phyloP scores from a whole-genome alignment of 306 rosid species.

The Fragaria nilgerrensis region DNA sequence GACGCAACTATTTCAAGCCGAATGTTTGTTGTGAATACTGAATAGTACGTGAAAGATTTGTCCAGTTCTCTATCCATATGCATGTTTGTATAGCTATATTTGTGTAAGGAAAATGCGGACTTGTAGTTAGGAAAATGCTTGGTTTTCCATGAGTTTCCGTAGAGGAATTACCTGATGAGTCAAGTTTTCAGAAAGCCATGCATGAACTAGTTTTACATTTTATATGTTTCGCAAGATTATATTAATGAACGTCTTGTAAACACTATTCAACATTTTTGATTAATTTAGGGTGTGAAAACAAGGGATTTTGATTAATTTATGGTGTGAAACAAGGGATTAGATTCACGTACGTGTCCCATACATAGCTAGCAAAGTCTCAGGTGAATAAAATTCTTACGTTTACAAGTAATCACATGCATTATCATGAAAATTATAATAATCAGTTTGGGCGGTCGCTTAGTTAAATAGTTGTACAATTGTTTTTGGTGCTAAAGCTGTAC shows the following conservation, averaged over 20 bases:
- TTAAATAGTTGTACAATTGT: no score
- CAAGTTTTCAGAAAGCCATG: not conserved
- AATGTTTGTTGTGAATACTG: no score
- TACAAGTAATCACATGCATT: not conserved
- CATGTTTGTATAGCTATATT: no score
- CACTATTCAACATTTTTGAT: no score
- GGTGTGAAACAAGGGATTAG: not conserved
- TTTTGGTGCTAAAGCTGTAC: no score
- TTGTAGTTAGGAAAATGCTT: not conserved
- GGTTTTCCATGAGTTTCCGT: not conserved
- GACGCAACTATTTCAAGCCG: not conserved
- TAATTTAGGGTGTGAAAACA: no score
- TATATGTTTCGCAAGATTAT: not conserved
- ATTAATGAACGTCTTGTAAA: no score
- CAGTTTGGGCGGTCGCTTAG: not conserved
- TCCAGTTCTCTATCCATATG: no score
- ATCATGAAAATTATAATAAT: not conserved
- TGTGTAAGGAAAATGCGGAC: not conserved
- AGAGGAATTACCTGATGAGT: not conserved
- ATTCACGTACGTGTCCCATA: no score
- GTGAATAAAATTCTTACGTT: not conserved
- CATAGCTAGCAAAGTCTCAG: not conserved
- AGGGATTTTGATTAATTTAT: no score
- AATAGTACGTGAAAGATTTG: no score
- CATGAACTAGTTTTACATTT: not conserved